Conservation (phyloP, 2,329 filamentous ascomycete genomes). For the Colletotrichum eremochloae region DNA sequence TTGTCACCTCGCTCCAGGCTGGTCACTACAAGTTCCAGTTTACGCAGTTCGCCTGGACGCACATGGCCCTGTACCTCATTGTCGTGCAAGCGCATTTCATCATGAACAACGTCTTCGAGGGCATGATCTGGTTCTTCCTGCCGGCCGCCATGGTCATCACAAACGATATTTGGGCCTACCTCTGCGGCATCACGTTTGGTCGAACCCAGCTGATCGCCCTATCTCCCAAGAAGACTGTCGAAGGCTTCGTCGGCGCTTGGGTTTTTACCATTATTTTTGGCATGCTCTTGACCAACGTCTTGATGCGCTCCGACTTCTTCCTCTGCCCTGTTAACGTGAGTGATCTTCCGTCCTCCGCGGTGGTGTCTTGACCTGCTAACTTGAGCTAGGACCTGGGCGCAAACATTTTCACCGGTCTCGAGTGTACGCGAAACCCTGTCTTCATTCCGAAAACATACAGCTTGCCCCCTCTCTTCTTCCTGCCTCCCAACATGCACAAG, state of each 20-base stretch:
- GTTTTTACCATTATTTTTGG: slow-evolving; percentile 93
- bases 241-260: slow-evolving; percentile 97
- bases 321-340: slow-evolving; percentile 93
- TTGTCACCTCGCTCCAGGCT: slow-evolving; percentile 93
- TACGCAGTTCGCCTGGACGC: slow-evolving; percentile 98
- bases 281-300: slow-evolving; percentile 82
- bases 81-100: slow-evolving; percentile 98
- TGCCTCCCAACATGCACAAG: slow-evolving; percentile 63
- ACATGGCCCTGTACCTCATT: slow-evolving; percentile 98
- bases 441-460: slow-evolving; percentile 84
- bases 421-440: slow-evolving; percentile 92
- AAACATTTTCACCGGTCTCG: slow-evolving; percentile 89
- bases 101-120: slow-evolving; percentile 99
- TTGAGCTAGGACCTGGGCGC: slow-evolving; percentile 81
- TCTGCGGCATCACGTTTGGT: slow-evolving; percentile 97
- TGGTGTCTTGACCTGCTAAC: slow-evolving; percentile 9
- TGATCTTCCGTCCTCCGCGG: slow-evolving; percentile 12
- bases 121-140: slow-evolving; percentile 99
- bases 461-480: slow-evolving; percentile 79
- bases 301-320: slow-evolving; percentile 95
- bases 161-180: slow-evolving; percentile 98
- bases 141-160: slow-evolving; percentile 95
- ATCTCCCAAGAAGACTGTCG: slow-evolving; percentile 98
- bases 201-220: slow-evolving; percentile 97
- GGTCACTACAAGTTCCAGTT: slow-evolving; percentile 99